A percentile compares a stretch with the other conserved stretches of the same genome.
Evolutionary conservation across 352 stramenopile species (phyloP).

Genomic region (Aphanomyces cochlioides): DNA sequence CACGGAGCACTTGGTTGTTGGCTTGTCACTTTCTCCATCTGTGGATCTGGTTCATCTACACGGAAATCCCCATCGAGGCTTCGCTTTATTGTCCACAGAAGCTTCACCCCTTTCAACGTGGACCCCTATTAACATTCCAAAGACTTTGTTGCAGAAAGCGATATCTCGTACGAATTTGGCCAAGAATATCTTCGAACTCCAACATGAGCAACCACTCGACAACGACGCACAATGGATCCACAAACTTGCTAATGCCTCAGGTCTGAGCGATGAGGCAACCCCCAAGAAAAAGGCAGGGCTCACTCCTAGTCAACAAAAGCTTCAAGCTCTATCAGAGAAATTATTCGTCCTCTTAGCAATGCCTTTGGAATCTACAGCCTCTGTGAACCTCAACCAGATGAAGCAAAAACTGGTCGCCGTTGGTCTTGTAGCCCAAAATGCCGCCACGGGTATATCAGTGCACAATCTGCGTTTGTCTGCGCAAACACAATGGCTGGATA

Average conservation of each 20-base stretch:
- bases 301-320: constrained; percentile 61
- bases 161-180: constrained; percentile 29
- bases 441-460: constrained; percentile 50
- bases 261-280: neutral
- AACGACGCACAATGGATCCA: constrained; percentile 38
- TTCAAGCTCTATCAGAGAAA: constrained; percentile 68
- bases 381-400: constrained; percentile 24
- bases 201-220: constrained; percentile 43
- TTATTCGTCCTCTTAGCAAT: constrained; percentile 52
- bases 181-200: constrained; percentile 49
- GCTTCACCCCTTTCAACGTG: constrained; percentile 22
- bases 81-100: constrained; percentile 31
- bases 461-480: constrained; percentile 60
- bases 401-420: constrained; percentile 63
- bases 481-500: constrained; percentile 82
- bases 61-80: neutral
- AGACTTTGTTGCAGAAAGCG: constrained; percentile 25
- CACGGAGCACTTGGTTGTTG: constrained; percentile 48
- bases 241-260: constrained; percentile 34
- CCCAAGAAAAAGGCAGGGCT: constrained; percentile 40
- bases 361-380: constrained; percentile 17
- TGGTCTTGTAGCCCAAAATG: constrained; percentile 56
- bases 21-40: constrained; percentile 34
- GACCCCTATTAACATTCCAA: neutral
- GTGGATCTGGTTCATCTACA: constrained; percentile 38